A percentile compares a stretch with the other conserved stretches of the same genome.
Evolutionary conservation across 495 filamentous ascomycete genomes (phyloP).

Genomic region (Bryoglossum gracile): DNA sequence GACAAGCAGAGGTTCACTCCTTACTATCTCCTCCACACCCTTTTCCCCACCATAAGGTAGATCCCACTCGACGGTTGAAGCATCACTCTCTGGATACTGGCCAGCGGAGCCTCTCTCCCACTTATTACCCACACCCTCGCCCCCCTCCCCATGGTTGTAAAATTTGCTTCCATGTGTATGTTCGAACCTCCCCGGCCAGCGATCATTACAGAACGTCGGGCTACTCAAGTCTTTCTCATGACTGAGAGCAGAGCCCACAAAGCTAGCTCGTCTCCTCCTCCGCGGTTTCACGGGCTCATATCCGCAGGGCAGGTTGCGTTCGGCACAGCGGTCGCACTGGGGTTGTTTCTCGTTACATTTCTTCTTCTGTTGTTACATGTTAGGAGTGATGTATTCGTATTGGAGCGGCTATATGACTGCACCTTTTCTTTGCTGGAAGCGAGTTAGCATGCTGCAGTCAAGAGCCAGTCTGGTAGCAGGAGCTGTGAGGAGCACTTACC

Average conservation of each 20-base stretch:
- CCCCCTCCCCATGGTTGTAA: too few species aligned
- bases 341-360: conserved; percentile 58
- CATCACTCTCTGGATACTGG: conserved; percentile 12
- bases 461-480: background rate
- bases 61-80: conserved; percentile 7
- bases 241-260: conserved; percentile 10
- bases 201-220: conserved; percentile 9
- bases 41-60: conserved; percentile 1
- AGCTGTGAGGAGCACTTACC: conserved; percentile 35
- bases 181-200: conserved; percentile 23
- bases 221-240: conserved; percentile 7
- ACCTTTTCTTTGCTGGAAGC: conserved; percentile 43
- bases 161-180: background rate
- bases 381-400: conserved; percentile 6
- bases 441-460: background rate
- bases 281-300: conserved; percentile 53
- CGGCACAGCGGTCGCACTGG: conserved; percentile 48
- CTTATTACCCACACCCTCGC: conserved; percentile 12
- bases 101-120: conserved; percentile 17
- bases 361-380: conserved; percentile 44
- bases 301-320: conserved; percentile 44
- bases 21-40: conserved; percentile 20
- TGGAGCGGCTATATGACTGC: conserved; percentile 5
- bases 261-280: conserved; percentile 36
- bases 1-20: conserved; percentile 3